Percentiles rank a stretch among this genome's conserved stretches.
Evolutionary conservation across 176 grass and related monocot genomes (phyloP).

Genomic region (Cenchrus americanus): DNA sequence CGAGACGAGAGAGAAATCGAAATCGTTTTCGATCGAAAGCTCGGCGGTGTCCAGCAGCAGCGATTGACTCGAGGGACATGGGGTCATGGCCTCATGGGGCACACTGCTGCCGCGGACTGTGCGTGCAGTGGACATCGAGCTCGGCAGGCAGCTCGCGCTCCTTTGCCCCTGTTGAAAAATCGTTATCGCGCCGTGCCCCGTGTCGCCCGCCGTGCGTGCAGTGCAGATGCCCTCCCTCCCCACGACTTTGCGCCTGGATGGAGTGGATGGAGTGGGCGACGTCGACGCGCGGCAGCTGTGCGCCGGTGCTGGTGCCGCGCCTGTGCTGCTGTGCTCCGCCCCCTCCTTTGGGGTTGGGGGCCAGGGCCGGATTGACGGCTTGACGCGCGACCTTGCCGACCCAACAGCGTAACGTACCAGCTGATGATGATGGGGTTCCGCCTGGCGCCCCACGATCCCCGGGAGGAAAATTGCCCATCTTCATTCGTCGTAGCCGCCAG

Average conservation of each 20-base stretch:
- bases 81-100: conserved; percentile 20
- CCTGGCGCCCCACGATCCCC: no score
- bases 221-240: no score
- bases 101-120: not conserved
- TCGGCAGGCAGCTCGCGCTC: no score
- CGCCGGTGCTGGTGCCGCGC: not conserved
- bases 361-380: not conserved
- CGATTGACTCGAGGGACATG: not conserved
- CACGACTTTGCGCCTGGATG: no score
- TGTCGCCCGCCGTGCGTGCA: no score
- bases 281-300: conserved; percentile 15
- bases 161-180: conserved; percentile 22
- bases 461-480: no score
- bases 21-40: conserved; percentile 29
- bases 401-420: no score
- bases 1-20: no score
- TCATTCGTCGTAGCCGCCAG: not conserved
- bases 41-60: not conserved
- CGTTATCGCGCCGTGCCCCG: conserved; percentile 34
- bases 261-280: conserved; percentile 1
- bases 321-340: not conserved
- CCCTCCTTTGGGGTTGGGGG: no score
- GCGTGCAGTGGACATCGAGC: no score
- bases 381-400: no score
- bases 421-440: no score